Evolutionary conservation across 495 filamentous ascomycete species (phyloP).

Genomic region (Aspergillus diversus): DNA sequence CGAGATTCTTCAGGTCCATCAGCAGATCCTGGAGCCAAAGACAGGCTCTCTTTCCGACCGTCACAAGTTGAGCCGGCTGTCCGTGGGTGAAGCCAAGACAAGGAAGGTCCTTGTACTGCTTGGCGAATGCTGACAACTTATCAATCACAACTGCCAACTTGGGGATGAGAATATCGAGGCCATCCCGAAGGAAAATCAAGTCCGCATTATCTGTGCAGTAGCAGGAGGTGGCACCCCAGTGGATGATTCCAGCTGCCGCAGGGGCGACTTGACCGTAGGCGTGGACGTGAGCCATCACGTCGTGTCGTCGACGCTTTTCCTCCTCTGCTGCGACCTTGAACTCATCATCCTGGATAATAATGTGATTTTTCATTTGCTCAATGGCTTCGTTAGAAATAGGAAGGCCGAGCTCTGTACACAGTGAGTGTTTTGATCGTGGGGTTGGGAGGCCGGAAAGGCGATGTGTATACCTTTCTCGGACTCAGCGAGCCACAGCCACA

Average conservation of each 20-base stretch:
- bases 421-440: conserved; percentile 28
- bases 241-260: conserved; percentile 84
- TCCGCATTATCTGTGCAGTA: conserved; percentile 88
- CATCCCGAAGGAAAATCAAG: conserved; percentile 77
- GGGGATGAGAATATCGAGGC: conserved; percentile 75
- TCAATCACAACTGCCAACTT: conserved; percentile 86
- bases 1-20: conserved; percentile 83
- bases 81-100: conserved; percentile 84
- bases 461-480: conserved; percentile 64
- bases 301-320: conserved; percentile 75
- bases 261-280: conserved; percentile 74
- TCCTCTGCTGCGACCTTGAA: conserved; percentile 78
- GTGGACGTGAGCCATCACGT: conserved; percentile 76
- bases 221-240: conserved; percentile 71
- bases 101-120: conserved; percentile 69
- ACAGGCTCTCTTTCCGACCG: conserved; percentile 72
- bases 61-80: conserved; percentile 78
- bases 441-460: conserved; percentile 7
- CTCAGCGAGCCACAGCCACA: conserved; percentile 87
- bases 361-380: conserved; percentile 71
- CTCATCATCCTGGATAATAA: conserved; percentile 75
- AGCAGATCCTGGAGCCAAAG: conserved; percentile 90
- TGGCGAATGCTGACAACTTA: conserved; percentile 77
- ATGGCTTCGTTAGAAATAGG: conserved; percentile 72
- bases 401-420: conserved; percentile 48